These are phyloP conservation scores for Dactylellina parvicollis DNA, from an alignment of 2,329 filamentous ascomycete genomes.

Conservation along the genomic window DNA sequence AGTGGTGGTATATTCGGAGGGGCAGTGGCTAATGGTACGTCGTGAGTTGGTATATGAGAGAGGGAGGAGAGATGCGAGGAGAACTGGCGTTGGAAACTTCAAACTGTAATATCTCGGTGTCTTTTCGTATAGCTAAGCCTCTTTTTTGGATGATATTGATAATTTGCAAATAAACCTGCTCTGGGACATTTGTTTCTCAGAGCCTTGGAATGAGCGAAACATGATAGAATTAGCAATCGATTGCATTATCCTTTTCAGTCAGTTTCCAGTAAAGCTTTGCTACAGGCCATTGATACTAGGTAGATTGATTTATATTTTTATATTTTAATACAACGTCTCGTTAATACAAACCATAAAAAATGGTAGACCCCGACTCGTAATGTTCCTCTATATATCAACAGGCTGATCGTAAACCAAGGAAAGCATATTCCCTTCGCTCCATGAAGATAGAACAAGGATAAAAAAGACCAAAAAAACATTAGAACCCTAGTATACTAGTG, in stretches of 20 bases:
- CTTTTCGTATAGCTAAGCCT: background rate
- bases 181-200: background rate
- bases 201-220: background rate
- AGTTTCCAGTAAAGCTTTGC: no score
- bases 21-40: slow-evolving; percentile 1
- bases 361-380: background rate
- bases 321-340: background rate
- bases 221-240: background rate
- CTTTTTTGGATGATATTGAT: background rate
- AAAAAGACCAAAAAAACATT: slow-evolving; percentile 6
- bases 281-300: no score
- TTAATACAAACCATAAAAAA: background rate
- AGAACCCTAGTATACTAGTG: background rate
- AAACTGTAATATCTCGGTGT: slow-evolving; percentile 1
- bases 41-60: background rate
- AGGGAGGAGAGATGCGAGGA: background rate
- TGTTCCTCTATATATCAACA: slow-evolving; percentile 1
- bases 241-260: no score
- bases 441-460: background rate
- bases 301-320: background rate
- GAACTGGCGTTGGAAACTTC: slow-evolving; percentile 19
- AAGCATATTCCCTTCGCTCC: background rate
- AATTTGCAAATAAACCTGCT: background rate
- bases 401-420: background rate
- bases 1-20: slow-evolving; percentile 59